A percentile compares a stretch with the other conserved stretches of the same genome.
Evolutionary conservation across 2,329 filamentous ascomycete species (phyloP).

Genomic region (Colletotrichum tanaceti): DNA sequence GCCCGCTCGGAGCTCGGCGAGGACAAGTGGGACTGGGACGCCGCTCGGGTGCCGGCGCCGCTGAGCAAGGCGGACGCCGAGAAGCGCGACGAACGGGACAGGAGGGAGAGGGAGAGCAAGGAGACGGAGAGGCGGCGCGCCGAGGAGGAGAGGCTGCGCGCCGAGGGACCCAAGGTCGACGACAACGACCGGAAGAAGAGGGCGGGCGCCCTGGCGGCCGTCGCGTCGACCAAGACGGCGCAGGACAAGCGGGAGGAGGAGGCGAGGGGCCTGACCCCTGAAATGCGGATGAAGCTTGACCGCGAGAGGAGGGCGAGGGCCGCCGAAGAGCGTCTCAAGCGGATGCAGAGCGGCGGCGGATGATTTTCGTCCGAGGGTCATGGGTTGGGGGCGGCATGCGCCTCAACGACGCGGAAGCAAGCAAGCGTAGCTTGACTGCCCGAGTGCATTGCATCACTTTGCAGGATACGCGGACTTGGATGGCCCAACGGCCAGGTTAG

Average conservation of each 20-base stretch:
- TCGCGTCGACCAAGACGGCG: constrained; percentile 74
- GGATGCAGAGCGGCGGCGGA: constrained; percentile 64
- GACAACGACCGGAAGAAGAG: constrained; percentile 63
- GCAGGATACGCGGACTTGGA: no score
- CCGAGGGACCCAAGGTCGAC: constrained; percentile 70
- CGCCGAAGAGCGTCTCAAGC: constrained; percentile 86
- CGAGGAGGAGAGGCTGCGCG: constrained; percentile 78
- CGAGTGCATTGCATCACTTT: no score
- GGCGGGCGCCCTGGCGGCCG: constrained; percentile 65
- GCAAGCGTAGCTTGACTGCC: no score
- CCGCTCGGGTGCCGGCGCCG: constrained; percentile 76
- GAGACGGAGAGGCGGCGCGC: constrained; percentile 77
- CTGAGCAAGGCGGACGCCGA: constrained; percentile 80
- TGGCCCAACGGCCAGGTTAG: no score
- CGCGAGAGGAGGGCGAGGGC: constrained; percentile 90
- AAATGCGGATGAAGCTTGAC: constrained; percentile 86
- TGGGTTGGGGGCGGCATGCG: neutral
- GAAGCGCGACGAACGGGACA: constrained; percentile 75
- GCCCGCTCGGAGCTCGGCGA: constrained; percentile 87
- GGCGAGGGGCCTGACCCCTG: constrained; percentile 83
- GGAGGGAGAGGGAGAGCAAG: constrained; percentile 73
- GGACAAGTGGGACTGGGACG: constrained; percentile 80
- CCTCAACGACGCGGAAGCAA: neutral
- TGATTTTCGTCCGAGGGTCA: constrained; percentile 15
- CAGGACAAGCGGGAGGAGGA: constrained; percentile 88